Percentiles rank a stretch among this genome's conserved stretches.
Evolutionary conservation across 331 rosid genomes (phyloP).

Genomic region (Prunus yedoensis): DNA sequence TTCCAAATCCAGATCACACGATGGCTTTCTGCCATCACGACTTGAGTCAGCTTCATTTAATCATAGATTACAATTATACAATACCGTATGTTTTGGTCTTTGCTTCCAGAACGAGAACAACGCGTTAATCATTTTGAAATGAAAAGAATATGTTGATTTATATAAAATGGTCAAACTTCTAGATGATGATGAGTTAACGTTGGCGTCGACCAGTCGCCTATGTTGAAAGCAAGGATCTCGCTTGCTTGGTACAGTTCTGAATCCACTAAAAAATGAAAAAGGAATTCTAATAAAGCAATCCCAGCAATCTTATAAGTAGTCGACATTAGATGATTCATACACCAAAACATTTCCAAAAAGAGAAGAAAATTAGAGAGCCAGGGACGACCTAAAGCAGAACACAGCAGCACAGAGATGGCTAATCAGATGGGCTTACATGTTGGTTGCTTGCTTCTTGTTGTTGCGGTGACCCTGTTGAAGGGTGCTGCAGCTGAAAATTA

Average conservation of each 20-base stretch:
- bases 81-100: not conserved
- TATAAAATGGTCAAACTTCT: not conserved
- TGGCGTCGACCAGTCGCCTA: constrained; percentile 10
- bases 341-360: not conserved
- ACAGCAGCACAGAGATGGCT: not conserved
- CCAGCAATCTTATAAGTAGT: not conserved
- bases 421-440: constrained; percentile 7
- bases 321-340: not conserved
- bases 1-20: not conserved
- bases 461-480: constrained; percentile 12
- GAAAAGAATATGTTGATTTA: not conserved
- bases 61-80: too few species aligned
- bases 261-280: too few species aligned
- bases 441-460: constrained; percentile 19
- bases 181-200: not conserved
- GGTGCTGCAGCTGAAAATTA: constrained; percentile 21
- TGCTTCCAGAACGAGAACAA: not conserved
- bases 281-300: too few species aligned
- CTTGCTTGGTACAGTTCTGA: not conserved
- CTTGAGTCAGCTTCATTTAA: too few species aligned
- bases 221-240: constrained; percentile 1
- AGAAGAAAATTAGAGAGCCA: not conserved
- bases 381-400: constrained; percentile 22
- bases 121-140: not conserved
- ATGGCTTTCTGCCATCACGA: not conserved